Evolutionary conservation across 805 yeast genomes (phyloP).

Genomic region (Starmerella bombicola): DNA sequence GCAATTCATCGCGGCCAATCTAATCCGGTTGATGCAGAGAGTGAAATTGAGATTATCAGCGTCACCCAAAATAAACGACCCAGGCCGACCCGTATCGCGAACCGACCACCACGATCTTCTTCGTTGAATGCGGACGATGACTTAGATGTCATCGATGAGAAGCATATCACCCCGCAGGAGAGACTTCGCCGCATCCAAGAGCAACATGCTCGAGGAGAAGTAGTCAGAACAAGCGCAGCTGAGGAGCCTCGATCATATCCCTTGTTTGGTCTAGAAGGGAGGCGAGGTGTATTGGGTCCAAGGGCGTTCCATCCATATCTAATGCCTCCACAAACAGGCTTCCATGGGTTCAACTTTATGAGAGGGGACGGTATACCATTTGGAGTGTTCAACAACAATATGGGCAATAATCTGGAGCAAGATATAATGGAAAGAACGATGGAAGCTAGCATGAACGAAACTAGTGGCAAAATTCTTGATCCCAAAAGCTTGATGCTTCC

Average conservation of each 20-base stretch:
- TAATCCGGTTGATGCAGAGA: too few species aligned
- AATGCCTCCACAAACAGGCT: not conserved
- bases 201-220: conserved; percentile 12
- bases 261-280: not conserved
- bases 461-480: conserved; percentile 2
- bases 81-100: too few species aligned
- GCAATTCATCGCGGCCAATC: too few species aligned
- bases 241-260: not conserved
- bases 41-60: not conserved
- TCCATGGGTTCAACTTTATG: not conserved
- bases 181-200: conserved; percentile 14
- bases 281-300: not conserved
- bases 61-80: not conserved
- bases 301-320: not conserved
- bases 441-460: conserved; percentile 7
- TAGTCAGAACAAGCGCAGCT: conserved; percentile 2
- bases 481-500: conserved; percentile 1
- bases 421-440: conserved; percentile 5
- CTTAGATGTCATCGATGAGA: conserved; percentile 10
- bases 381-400: not conserved
- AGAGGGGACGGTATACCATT: not conserved
- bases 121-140: conserved; percentile 5
- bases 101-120: too few species aligned
- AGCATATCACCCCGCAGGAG: conserved; percentile 15
- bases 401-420: conserved; percentile 2